Conservation (phyloP, 1,284 basidiomycete genomes). For the Heterobasidion occidentale region DNA sequence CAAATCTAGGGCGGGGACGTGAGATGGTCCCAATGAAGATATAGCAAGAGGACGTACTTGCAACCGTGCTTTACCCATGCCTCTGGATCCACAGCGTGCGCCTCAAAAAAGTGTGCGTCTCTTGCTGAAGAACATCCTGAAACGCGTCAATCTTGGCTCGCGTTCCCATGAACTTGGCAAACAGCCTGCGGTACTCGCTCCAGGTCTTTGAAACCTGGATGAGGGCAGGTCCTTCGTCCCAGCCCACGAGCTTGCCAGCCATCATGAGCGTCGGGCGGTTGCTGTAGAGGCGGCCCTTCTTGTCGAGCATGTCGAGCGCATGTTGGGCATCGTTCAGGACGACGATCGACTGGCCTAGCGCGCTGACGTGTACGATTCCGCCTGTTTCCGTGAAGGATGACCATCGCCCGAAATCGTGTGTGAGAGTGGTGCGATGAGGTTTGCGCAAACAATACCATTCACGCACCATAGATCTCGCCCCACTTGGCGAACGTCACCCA, state of each 20-base stretch:
- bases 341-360: slow-evolving; percentile 15
- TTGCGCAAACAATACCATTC: not conserved
- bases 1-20: not conserved
- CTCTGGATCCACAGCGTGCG: not conserved
- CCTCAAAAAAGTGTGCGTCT: not conserved
- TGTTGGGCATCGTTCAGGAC: slow-evolving; percentile 17
- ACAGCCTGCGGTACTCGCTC: not conserved
- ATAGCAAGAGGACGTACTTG: not conserved
- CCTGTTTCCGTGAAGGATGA: slow-evolving; percentile 10
- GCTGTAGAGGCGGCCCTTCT: slow-evolving; percentile 17
- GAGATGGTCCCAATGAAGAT: not conserved
- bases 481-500: slow-evolving; percentile 1
- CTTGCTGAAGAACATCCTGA: not conserved
- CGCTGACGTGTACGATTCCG: slow-evolving; percentile 13
- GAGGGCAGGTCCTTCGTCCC: slow-evolving; percentile 1
- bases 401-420: not conserved
- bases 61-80: not conserved
- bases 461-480: slow-evolving; percentile 27
- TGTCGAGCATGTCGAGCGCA: slow-evolving; percentile 19
- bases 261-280: slow-evolving; percentile 17
- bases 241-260: slow-evolving; percentile 14
- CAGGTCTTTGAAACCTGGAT: not conserved
- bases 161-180: not conserved
- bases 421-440: not conserved
- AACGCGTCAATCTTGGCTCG: not conserved